A percentile compares a stretch with the other conserved stretches of the same genome.
These are phyloP conservation scores for Williopsis jadinii DNA, from an alignment of 1,139 yeast genomes.

Conservation along the genomic window DNA sequence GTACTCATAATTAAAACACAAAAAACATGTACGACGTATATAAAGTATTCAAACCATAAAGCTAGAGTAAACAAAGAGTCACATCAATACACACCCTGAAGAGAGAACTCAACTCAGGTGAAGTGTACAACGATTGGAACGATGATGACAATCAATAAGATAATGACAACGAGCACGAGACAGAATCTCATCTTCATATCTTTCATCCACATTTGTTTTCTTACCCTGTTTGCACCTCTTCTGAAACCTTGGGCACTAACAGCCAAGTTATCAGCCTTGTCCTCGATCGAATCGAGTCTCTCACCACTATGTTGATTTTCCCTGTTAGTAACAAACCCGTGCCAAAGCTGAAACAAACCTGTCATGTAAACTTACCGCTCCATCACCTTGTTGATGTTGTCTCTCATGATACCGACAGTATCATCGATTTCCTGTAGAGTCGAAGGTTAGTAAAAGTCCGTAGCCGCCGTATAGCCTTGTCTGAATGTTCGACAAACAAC, in stretches of 20 bases:
- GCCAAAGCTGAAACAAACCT: not conserved
- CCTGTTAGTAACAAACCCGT: conserved; percentile 3
- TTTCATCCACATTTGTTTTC: conserved; percentile 99
- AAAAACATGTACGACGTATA: too few species aligned
- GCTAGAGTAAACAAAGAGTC: too few species aligned
- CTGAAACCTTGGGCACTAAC: conserved; percentile 94
- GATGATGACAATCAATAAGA: conserved; percentile 78
- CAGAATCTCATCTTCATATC: conserved; percentile 96
- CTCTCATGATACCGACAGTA: conserved; percentile 97
- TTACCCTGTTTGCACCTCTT: conserved; percentile 93
- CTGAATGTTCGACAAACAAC: not conserved
- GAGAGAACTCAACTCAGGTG: conserved; percentile 23
- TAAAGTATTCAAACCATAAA: too few species aligned
- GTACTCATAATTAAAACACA: too few species aligned
- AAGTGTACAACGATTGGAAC: conserved; percentile 94
- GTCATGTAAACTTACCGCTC: conserved; percentile 38
- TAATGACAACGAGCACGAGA: conserved; percentile 70
- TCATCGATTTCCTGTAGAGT: conserved; percentile 73
- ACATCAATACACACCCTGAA: too few species aligned
- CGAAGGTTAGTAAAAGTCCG: conserved; percentile 14
- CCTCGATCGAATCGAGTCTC: conserved; percentile 86
- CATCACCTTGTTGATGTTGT: conserved; percentile 91
- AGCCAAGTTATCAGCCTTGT: conserved; percentile 89
- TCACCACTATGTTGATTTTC: conserved; percentile 48
- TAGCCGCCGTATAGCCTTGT: too few species aligned